Evolutionary conservation across 371 early-diverging fungal genomes (phyloP), one percentile per base, ranked within the genome.

Genomic region (Lichtheimia ramosa): DNA sequence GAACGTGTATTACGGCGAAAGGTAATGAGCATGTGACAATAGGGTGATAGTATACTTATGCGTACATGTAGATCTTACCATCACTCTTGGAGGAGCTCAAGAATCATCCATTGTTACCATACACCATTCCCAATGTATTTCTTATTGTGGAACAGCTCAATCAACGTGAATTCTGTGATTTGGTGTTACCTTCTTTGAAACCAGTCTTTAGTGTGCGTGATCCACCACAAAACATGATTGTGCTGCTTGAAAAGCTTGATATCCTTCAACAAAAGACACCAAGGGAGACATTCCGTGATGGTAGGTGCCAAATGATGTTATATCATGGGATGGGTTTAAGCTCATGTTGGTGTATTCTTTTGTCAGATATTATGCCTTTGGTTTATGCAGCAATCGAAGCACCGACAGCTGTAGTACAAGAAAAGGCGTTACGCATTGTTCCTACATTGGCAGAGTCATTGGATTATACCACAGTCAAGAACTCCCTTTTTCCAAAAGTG

Each of bases 61-160:
- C n/a, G 14, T 20, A 7, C 50, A 16, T 8, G 39, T 24, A 89
- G 83, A 86, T 95, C 42, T 69, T 94, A 16, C 88, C 92, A 3
- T 77, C 81, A 16, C 70, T 95, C 3, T 65, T 94, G 56, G 86
- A 85, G 51, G 88, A 91, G 66, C 64, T 91, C 15, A 92, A 91
- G 65, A 91, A 92, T 59, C 86, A 83, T 48, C 75, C 70, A 18
- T 52, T 92, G 50, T 64, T 90, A 48, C 91, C 91, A 3, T 87
- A 83, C 55, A 85, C 89, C 7, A 78, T 94, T 43, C 92, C 93
- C 15, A 88, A 87, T 48, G 82, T 93, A 14, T 85, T 93, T 58
- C 70, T 67, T 56, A 88, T 93, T 5, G 68, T 79, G 16, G 84
- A 88, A 46, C 73, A 85, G 43, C 64, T 91, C 52, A 61, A 78